Base-by-base conservation (phyloP, 2,329 filamentous ascomycete species). In the Escovopsis sp. region DNA sequence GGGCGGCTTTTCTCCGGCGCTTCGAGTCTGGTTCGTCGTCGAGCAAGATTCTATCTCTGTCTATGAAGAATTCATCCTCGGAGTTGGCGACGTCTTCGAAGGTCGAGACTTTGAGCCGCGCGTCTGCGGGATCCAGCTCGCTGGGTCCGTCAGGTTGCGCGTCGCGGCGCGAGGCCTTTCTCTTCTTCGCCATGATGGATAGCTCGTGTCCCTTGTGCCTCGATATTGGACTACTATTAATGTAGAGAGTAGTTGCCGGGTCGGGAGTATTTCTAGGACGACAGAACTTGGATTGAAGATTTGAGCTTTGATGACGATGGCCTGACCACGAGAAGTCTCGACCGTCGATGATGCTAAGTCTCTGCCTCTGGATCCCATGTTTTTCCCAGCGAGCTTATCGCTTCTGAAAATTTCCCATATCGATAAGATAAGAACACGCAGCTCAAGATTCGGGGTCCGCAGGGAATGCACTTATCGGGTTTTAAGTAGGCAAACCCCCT, bases 21-120 rank as follows among this genome's bases (percentile, higher is more conserved):
- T 94, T 94, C 21, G 76, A 76, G 27, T 74, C 71, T 12, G 79
- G 83, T 25, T 70, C 79, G 45, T 94, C 85, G 21, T 93, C 84
- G 27, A 98, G 68, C 49, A 88, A 59, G 42, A 98, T 76, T 51
- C 83, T 79, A 58, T 98, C 90, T 44, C 81, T 74, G 43, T 87
- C 79, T 40, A 87, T 66, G 49, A 88, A 84, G 55, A 94, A 93
- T 53, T 94, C 85, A 56, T 98, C 90, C 55, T 94, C 85, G 1
- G 86, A 92, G 54, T 94, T 79, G 44, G 87, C 84, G 47, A 98
- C 79, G 58, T 93, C 85, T 56, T 88, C 77, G 56, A 71, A 88
- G 3, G 72, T 77, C 32, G 56, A 65, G 47, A 77, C 62, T 16
- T 66, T 68, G 13, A 86, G 68, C 35, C 75, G 73, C 26, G 77